phyloP scores from a whole-genome alignment of 1,139 yeast genomes.

The Protomyces inouyei region DNA sequence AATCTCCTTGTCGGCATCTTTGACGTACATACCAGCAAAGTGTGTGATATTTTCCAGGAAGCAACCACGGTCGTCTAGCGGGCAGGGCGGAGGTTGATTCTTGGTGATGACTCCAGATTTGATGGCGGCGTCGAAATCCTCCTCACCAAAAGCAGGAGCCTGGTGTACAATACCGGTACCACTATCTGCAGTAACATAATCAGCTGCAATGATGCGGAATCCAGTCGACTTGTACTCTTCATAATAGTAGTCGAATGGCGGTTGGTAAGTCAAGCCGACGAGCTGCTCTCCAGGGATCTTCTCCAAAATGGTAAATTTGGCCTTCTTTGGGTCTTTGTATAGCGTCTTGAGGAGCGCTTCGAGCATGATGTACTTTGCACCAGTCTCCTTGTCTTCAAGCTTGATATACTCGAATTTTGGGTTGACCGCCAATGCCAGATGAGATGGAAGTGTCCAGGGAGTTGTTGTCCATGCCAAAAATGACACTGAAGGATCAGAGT shows the following conservation, averaged over 20 bases:
- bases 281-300: conserved; percentile 72
- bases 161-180: conserved; percentile 99
- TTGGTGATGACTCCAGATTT: conserved; percentile 69
- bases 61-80: conserved; percentile 86
- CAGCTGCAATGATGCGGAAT: conserved; percentile 73
- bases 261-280: conserved; percentile 72
- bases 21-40: conserved; percentile 79
- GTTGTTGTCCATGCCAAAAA: conserved; percentile 99
- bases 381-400: conserved; percentile 81
- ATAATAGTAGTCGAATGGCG: conserved; percentile 74
- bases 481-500: conserved; percentile 71
- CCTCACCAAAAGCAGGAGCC: conserved; percentile 99
- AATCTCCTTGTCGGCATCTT: conserved; percentile 90
- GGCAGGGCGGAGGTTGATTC: conserved; percentile 75
- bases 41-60: conserved; percentile 71
- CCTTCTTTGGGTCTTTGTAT: conserved; percentile 91
- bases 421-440: conserved; percentile 84
- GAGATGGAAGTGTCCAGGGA: conserved; percentile 98
- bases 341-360: conserved; percentile 75
- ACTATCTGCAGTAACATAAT: conserved; percentile 82
- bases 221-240: conserved; percentile 71
- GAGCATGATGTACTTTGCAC: conserved; percentile 70
- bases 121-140: conserved; percentile 81
- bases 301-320: conserved; percentile 77
- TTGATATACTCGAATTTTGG: conserved; percentile 88